phyloP scores from a whole-genome alignment of 164 flowering plant genomes.

The Cinnamomum chago region DNA sequence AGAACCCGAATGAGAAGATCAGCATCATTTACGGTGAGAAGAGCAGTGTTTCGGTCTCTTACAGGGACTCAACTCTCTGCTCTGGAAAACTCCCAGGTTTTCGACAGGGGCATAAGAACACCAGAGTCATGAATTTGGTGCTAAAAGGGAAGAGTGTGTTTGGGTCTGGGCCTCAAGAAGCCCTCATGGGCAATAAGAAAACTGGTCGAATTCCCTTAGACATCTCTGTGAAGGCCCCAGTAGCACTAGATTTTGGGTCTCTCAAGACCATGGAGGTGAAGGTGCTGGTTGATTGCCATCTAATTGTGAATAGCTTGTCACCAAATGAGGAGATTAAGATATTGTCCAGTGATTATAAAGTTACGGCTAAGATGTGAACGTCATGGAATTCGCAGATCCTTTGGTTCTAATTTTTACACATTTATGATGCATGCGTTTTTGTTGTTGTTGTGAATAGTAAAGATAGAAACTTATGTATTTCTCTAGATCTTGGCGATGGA shows the following conservation, averaged over 20 bases:
- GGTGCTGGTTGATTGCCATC: constrained; percentile 36
- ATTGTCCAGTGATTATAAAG: constrained; percentile 11
- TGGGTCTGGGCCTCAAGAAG: constrained; percentile 53
- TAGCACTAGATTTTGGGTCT: constrained; percentile 26
- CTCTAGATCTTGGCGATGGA: too few relatives aligned
- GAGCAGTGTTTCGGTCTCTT: constrained; percentile 30
- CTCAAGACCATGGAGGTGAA: constrained; percentile 25
- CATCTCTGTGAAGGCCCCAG: constrained; percentile 44
- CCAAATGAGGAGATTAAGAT: constrained; percentile 39
- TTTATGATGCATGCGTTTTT: too few relatives aligned
- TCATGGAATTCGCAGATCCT: too few relatives aligned
- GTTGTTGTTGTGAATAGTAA: too few relatives aligned
- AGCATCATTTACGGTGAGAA: constrained; percentile 41
- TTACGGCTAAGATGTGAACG: neutral
- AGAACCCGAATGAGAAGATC: constrained; percentile 48
- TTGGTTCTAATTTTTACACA: too few relatives aligned
- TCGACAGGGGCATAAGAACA: constrained; percentile 40
- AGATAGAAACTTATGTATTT: too few relatives aligned
- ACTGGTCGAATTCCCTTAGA: constrained; percentile 41
- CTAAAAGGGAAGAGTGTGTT: constrained; percentile 43
- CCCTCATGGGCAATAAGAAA: constrained; percentile 26
- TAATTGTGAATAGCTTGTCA: constrained; percentile 47
- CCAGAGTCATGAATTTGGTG: constrained; percentile 26
- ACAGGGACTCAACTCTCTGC: constrained; percentile 31
- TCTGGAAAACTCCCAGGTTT: constrained; percentile 48